phyloP scores from a whole-genome alignment of 2,329 filamentous ascomycete genomes.

The Daldinia eschscholtzii region DNA sequence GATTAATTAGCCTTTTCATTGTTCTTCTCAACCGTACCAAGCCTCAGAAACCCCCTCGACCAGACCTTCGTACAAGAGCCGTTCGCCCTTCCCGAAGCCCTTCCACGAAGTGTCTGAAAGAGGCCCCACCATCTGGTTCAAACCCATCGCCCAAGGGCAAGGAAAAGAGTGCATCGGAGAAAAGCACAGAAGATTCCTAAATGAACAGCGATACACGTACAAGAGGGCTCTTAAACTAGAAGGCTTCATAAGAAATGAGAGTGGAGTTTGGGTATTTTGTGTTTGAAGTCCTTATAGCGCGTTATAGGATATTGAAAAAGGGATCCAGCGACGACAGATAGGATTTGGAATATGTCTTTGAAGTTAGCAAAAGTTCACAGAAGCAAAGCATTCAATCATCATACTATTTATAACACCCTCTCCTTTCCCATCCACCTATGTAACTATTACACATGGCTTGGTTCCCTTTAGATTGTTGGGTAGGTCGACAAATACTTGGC shows the following conservation, averaged over 20 bases:
- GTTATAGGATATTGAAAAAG: not conserved
- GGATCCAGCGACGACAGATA: not conserved
- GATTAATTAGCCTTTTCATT: not conserved
- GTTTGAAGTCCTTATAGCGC: not conserved
- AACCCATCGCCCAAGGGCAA: not conserved
- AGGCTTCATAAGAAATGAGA: not conserved
- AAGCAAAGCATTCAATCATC: not conserved
- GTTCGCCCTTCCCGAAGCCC: not conserved
- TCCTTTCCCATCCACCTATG: not conserved
- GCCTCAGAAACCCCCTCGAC: not conserved
- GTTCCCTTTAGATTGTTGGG: too few species aligned
- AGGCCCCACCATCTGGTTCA: not conserved
- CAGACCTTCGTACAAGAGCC: constrained; percentile 7
- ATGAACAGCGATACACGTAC: not conserved
- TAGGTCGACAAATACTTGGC: too few species aligned
- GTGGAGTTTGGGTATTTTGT: not conserved
- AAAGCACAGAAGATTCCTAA: not conserved
- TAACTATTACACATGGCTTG: too few species aligned
- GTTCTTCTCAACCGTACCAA: not conserved
- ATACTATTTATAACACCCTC: not conserved
- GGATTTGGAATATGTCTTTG: not conserved
- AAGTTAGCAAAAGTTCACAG: not conserved
- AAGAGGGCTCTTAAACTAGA: not conserved
- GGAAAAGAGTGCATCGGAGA: not conserved
- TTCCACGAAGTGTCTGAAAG: not conserved